These are phyloP conservation scores for Phytophthora rubi DNA, from an alignment of 352 stramenopile genomes.

Conservation along the genomic window DNA sequence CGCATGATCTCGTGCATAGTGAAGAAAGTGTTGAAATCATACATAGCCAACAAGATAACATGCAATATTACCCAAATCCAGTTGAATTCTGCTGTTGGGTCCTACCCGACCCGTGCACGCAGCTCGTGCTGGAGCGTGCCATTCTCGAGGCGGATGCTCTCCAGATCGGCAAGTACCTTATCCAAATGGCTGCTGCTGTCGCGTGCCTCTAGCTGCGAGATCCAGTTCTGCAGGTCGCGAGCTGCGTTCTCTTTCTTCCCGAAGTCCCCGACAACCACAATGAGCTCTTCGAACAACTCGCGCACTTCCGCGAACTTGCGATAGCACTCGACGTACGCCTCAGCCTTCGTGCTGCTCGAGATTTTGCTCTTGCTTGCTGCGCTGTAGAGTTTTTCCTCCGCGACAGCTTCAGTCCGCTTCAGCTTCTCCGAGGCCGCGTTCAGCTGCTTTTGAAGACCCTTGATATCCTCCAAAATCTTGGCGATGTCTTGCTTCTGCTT, in stretches of 20 bases:
- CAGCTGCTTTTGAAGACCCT: slow-evolving; percentile 76
- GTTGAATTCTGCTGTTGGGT: background rate
- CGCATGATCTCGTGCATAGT: background rate
- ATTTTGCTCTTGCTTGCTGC: slow-evolving; percentile 54
- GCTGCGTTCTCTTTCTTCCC: slow-evolving; percentile 81
- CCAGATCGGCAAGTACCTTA: slow-evolving; percentile 73
- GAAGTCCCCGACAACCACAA: slow-evolving; percentile 65
- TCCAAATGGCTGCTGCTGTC: slow-evolving; percentile 76
- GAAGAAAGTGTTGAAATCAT: background rate
- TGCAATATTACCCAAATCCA: background rate
- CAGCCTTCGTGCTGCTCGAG: slow-evolving; percentile 28
- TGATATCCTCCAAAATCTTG: slow-evolving; percentile 86
- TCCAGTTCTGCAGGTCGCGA: slow-evolving; percentile 86
- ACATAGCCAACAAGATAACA: background rate
- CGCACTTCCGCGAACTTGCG: slow-evolving; percentile 84
- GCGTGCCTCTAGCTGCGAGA: slow-evolving; percentile 76
- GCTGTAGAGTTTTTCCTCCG: slow-evolving; percentile 85
- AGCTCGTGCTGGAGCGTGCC: slow-evolving; percentile 59
- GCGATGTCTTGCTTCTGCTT: slow-evolving; percentile 90
- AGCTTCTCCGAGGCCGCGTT: slow-evolving; percentile 82
- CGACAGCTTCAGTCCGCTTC: slow-evolving; percentile 81
- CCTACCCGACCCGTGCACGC: slow-evolving; percentile 27
- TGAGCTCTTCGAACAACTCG: slow-evolving; percentile 86
- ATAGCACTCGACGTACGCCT: slow-evolving; percentile 83
- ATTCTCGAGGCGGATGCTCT: slow-evolving; percentile 78